Conservation (phyloP, 1,284 basidiomycete species). For the Cutaneotrichosporon arboriforme region DNA sequence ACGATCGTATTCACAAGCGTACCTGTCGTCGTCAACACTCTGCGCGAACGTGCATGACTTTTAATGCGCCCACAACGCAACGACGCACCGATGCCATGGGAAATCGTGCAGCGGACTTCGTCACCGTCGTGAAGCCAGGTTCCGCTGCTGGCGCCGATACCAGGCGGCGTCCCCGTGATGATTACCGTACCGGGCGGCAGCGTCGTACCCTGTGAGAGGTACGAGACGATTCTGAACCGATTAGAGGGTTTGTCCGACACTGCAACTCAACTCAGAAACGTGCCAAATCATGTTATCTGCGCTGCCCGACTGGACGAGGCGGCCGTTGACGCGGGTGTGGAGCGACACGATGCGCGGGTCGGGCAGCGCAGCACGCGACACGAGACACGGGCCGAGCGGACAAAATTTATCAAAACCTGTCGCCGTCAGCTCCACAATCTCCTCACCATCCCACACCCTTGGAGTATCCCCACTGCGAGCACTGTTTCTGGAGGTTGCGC, state of each 20-base stretch:
- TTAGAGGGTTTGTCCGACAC: background rate
- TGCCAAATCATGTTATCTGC: conserved; percentile 50
- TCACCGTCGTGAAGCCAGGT: conserved; percentile 71
- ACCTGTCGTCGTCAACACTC: conserved; percentile 50
- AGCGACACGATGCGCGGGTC: conserved; percentile 67
- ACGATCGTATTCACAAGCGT: conserved; percentile 66
- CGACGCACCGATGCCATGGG: conserved; percentile 24
- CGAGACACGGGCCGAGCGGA: conserved; percentile 70
- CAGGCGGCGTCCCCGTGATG: conserved; percentile 65
- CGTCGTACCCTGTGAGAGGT: conserved; percentile 76
- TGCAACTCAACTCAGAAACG: conserved; percentile 22
- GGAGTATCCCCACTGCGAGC: conserved; percentile 73
- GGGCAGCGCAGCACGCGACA: conserved; percentile 59
- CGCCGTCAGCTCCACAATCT: conserved; percentile 52
- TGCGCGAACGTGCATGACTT: background rate
- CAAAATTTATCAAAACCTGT: conserved; percentile 37
- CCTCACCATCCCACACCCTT: conserved; percentile 54
- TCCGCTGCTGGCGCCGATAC: conserved; percentile 69
- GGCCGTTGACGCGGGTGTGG: conserved; percentile 63
- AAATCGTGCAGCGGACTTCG: conserved; percentile 57
- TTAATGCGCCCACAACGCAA: background rate
- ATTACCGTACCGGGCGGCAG: conserved; percentile 73
- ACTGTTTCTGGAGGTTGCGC: conserved; percentile 63
- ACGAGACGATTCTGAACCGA: conserved; percentile 53
- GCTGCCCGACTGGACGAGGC: conserved; percentile 64